Conservation (phyloP, 2,329 filamentous ascomycete genomes). For the Penicillium olsonii region DNA sequence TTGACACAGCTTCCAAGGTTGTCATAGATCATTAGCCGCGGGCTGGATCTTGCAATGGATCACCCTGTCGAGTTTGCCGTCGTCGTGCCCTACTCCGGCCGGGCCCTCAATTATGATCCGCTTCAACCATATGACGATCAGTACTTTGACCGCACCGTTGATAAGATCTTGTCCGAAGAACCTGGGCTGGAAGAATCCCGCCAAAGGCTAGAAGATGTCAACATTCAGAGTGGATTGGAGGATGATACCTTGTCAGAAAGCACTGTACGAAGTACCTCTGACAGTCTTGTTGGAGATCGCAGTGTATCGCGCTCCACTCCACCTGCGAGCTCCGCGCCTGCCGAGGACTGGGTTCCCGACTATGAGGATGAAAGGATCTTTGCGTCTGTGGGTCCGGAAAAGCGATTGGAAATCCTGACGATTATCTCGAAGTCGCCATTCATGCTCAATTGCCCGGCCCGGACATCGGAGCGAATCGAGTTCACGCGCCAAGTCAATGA, state of each 20-base stretch:
- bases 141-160: slow-evolving; percentile 18
- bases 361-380: background rate
- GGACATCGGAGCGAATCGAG: slow-evolving; percentile 19
- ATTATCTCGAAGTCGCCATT: background rate
- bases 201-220: background rate
- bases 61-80: slow-evolving; percentile 14
- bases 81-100: slow-evolving; percentile 21
- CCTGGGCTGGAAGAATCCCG: slow-evolving; percentile 16
- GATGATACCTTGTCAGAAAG: background rate
- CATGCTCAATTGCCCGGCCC: slow-evolving; percentile 19
- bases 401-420: background rate
- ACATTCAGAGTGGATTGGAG: background rate
- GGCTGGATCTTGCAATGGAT: background rate
- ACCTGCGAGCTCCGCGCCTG: background rate
- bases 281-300: background rate
- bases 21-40: background rate
- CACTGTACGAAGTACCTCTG: background rate
- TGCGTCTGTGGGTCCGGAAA: background rate
- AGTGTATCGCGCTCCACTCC: background rate
- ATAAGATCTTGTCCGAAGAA: slow-evolving; percentile 30
- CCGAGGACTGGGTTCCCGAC: background rate
- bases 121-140: slow-evolving; percentile 26
- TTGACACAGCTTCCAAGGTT: background rate
- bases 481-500: slow-evolving; percentile 23
- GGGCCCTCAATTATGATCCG: slow-evolving; percentile 17